These are phyloP conservation scores for Umbellularia californica DNA, from an alignment of 164 flowering plant species.

Conservation along the genomic window DNA sequence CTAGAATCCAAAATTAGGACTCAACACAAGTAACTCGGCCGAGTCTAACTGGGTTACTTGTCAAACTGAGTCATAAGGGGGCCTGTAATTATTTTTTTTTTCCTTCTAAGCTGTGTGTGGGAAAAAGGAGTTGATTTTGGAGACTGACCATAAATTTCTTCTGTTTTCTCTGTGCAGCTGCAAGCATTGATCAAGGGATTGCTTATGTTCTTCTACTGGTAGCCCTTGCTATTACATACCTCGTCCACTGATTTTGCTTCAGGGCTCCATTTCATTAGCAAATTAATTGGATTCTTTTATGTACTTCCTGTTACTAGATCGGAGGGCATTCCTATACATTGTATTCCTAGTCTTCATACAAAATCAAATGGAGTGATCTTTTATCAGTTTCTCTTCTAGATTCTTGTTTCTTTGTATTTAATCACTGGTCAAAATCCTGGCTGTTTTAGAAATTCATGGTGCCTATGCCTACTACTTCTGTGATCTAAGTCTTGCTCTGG, in stretches of 20 bases:
- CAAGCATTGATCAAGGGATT: constrained; percentile 2
- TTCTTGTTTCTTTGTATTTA: too few relatives aligned
- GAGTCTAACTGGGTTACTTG: too few relatives aligned
- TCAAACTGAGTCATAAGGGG: too few relatives aligned
- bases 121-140: background rate
- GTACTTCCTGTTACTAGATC: background rate
- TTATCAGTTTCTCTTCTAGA: too few relatives aligned
- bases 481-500: too few relatives aligned
- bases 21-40: too few relatives aligned
- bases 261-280: background rate
- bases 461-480: too few relatives aligned
- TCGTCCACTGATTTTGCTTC: background rate
- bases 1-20: too few relatives aligned
- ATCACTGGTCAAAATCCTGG: background rate
- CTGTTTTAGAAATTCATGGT: too few relatives aligned
- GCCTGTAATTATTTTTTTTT: too few relatives aligned
- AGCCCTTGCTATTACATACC: constrained; percentile 2
- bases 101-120: background rate
- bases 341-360: background rate
- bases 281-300: background rate
- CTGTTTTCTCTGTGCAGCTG: background rate
- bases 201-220: constrained; percentile 2
- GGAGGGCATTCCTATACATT: background rate
- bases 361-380: background rate
- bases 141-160: background rate